A percentile compares a stretch with the other conserved stretches of the same genome.
These are phyloP conservation scores for Teratosphaeria zuluensis DNA, from an alignment of 2,329 filamentous ascomycete species.

Conservation along the genomic window DNA sequence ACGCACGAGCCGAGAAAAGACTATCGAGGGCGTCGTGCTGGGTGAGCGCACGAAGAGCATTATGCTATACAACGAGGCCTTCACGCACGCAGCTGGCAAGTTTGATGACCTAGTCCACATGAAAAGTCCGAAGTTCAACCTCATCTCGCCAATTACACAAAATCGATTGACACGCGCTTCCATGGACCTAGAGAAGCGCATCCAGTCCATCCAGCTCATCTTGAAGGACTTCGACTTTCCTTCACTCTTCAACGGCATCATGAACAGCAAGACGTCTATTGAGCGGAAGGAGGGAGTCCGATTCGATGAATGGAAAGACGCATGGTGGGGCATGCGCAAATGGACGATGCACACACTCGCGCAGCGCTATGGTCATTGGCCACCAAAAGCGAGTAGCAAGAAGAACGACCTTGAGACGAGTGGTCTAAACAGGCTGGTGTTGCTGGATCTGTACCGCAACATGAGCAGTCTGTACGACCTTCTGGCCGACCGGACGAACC, in stretches of 20 bases:
- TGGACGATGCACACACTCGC: slow-evolving; percentile 65
- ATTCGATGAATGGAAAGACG: slow-evolving; percentile 73
- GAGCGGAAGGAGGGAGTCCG: slow-evolving; percentile 66
- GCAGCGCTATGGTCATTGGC: slow-evolving; percentile 64
- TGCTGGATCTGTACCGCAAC: slow-evolving; percentile 75
- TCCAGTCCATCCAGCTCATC: slow-evolving; percentile 59
- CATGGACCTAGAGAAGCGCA: slow-evolving; percentile 65
- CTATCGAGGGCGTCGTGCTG: slow-evolving; percentile 77
- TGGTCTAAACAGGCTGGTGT: slow-evolving; percentile 74
- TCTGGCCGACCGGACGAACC: slow-evolving; percentile 65
- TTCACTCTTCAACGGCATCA: slow-evolving; percentile 76
- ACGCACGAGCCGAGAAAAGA: slow-evolving; percentile 73
- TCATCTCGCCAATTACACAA: slow-evolving; percentile 61
- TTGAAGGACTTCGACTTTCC: slow-evolving; percentile 89
- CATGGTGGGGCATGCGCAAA: slow-evolving; percentile 64
- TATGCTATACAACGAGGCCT: slow-evolving; percentile 80
- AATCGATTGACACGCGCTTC: slow-evolving; percentile 75
- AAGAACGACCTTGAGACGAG: slow-evolving; percentile 82
- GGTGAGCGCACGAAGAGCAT: slow-evolving; percentile 78
- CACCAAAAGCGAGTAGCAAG: slow-evolving; percentile 82
- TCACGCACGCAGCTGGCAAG: slow-evolving; percentile 83
- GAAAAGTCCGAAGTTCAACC: slow-evolving; percentile 57
- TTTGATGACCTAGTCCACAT: slow-evolving; percentile 62
- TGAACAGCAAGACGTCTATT: slow-evolving; percentile 66
- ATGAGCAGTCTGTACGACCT: slow-evolving; percentile 81